These are phyloP conservation scores for Suillus subaureus DNA, from an alignment of 768 basidiomycete genomes.

Conservation along the genomic window DNA sequence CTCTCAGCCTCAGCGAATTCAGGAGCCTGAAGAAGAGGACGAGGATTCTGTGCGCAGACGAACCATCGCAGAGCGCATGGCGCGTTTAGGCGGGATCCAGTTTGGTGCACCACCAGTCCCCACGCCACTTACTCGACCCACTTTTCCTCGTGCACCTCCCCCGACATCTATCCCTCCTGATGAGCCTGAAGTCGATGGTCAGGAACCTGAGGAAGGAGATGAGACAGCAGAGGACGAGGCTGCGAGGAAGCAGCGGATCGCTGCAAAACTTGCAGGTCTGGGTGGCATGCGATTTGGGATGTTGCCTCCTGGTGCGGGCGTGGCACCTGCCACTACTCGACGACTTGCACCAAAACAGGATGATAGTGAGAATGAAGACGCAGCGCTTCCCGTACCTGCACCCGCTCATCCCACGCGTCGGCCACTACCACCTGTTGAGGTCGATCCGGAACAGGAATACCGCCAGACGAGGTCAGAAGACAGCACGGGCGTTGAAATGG, in stretches of 20 bases:
- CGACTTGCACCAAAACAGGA: constrained; percentile 21
- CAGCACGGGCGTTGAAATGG: constrained; percentile 64
- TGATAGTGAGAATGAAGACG: constrained; percentile 34
- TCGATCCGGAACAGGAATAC: constrained; percentile 11
- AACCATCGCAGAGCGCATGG: constrained; percentile 94
- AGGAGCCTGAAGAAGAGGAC: constrained; percentile 32
- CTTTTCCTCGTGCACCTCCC: constrained; percentile 39
- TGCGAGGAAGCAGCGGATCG: constrained; percentile 55
- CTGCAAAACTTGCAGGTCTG: constrained; percentile 54
- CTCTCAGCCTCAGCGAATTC: not conserved
- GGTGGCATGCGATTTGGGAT: constrained; percentile 63
- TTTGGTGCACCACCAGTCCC: constrained; percentile 68
- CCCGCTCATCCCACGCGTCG: constrained; percentile 35
- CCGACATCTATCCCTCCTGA: constrained; percentile 35
- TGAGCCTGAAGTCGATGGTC: constrained; percentile 24
- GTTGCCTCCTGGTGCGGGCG: constrained; percentile 37
- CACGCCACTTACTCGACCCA: constrained; percentile 38
- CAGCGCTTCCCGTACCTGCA: constrained; percentile 28
- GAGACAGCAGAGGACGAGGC: constrained; percentile 65
- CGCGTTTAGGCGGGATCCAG: constrained; percentile 83
- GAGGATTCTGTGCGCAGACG: constrained; percentile 56
- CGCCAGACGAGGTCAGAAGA: constrained; percentile 53
- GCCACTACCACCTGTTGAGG: constrained; percentile 24
- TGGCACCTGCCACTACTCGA: constrained; percentile 20
- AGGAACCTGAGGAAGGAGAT: constrained; percentile 27